phyloP scores from a whole-genome alignment of 2,329 filamentous ascomycete species.

The Xenoacremonium recifei region DNA sequence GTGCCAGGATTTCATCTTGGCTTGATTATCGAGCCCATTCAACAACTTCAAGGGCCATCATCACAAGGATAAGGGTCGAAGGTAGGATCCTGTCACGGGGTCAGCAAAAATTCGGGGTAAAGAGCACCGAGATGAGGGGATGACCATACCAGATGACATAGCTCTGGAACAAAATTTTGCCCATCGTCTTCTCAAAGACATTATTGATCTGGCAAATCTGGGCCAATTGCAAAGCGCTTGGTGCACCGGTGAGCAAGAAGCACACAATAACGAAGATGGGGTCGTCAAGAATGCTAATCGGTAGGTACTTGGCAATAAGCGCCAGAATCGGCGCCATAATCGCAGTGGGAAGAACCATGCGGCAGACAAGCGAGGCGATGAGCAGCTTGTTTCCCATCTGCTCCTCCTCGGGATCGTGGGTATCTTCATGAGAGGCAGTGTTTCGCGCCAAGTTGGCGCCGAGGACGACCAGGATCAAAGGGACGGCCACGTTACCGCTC shows the following conservation, averaged over 20 bases:
- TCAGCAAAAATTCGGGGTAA: slow-evolving; percentile 26
- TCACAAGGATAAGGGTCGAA: slow-evolving; percentile 85
- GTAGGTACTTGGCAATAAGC: slow-evolving; percentile 83
- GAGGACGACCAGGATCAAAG: slow-evolving; percentile 90
- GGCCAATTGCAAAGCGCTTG: slow-evolving; percentile 88
- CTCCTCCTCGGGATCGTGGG: slow-evolving; percentile 68
- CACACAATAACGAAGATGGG: slow-evolving; percentile 98
- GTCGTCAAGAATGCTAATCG: slow-evolving; percentile 91
- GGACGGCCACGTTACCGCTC: slow-evolving; percentile 87
- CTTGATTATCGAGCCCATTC: slow-evolving; percentile 66
- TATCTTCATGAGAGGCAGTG: slow-evolving; percentile 64
- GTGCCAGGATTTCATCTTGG: not conserved
- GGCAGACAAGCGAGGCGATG: slow-evolving; percentile 78
- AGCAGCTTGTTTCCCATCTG: slow-evolving; percentile 72
- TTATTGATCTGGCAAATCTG: slow-evolving; percentile 99
- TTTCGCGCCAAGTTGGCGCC: slow-evolving; percentile 93
- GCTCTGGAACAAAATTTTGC: slow-evolving; percentile 89
- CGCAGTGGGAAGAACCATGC: slow-evolving; percentile 88
- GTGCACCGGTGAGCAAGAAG: slow-evolving; percentile 92
- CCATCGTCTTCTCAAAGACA: slow-evolving; percentile 94
- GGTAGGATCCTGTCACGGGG: slow-evolving; percentile 72
- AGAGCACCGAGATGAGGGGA: slow-evolving; percentile 11
- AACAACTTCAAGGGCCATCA: slow-evolving; percentile 88
- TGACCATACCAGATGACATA: slow-evolving; percentile 72
- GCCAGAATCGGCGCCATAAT: slow-evolving; percentile 92